A percentile compares a stretch with the other conserved stretches of the same genome.
Evolutionary conservation across 2,329 filamentous ascomycete species (phyloP).

Genomic region (Aureobasidium uvarum): DNA sequence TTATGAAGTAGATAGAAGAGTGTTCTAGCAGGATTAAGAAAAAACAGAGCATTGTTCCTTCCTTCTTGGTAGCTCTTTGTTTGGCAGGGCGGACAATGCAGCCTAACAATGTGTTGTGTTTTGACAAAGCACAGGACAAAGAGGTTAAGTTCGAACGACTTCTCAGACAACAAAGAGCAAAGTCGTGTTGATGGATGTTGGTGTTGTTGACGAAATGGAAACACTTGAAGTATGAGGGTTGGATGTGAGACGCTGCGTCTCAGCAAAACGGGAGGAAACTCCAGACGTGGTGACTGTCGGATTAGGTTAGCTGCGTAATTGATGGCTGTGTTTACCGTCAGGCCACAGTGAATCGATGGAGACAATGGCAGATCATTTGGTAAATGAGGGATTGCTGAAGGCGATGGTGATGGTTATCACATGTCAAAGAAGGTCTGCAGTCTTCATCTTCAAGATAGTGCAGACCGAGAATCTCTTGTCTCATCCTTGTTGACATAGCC

Average conservation of each 20-base stretch:
- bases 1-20: neutral
- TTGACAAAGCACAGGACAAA: neutral
- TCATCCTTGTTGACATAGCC: neutral
- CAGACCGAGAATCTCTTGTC: neutral
- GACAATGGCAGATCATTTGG: neutral
- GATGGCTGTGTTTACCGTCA: neutral
- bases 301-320: neutral
- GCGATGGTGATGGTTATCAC: neutral
- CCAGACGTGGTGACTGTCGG: neutral
- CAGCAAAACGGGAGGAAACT: neutral
- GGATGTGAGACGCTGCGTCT: neutral
- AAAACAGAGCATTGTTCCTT: neutral
- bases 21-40: neutral
- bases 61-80: neutral
- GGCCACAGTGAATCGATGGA: neutral
- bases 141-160: too few relatives aligned
- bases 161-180: neutral
- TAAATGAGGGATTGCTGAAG: neutral
- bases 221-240: neutral
- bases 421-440: neutral
- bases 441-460: too few relatives aligned
- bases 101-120: slow-evolving; percentile 3
- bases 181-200: neutral
- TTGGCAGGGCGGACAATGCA: neutral
- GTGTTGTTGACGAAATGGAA: neutral